Evolutionary conservation across 1,139 yeast species (phyloP).

Genomic region (Taphrina betulina): DNA sequence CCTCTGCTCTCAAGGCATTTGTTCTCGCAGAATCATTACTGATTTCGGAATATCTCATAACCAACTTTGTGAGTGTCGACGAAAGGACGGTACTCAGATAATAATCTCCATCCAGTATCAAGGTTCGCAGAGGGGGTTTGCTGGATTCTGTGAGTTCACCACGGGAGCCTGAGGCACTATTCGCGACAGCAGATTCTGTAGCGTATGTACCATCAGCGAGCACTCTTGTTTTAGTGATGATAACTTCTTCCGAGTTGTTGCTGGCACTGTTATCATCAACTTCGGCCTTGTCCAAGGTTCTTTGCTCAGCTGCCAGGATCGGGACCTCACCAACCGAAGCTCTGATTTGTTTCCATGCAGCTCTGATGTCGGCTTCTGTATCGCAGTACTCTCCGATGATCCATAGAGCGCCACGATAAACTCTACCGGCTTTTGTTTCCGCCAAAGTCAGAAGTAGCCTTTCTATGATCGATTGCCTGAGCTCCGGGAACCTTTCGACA

Average conservation of each 20-base stretch:
- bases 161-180: slow-evolving; percentile 42
- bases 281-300: slow-evolving; percentile 44
- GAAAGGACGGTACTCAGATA: slow-evolving; percentile 87
- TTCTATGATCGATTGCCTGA: slow-evolving; percentile 64
- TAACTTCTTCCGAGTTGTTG: slow-evolving; percentile 38
- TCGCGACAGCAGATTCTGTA: slow-evolving; percentile 77
- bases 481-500: slow-evolving; percentile 83
- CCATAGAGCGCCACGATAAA: slow-evolving; percentile 93
- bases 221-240: slow-evolving; percentile 58
- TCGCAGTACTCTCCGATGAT: slow-evolving; percentile 85
- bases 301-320: slow-evolving; percentile 71
- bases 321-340: slow-evolving; percentile 88
- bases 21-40: slow-evolving; percentile 54
- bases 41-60: slow-evolving; percentile 68
- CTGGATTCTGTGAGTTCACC: slow-evolving; percentile 43
- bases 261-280: slow-evolving; percentile 41
- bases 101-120: slow-evolving; percentile 83
- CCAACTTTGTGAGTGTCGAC: slow-evolving; percentile 83
- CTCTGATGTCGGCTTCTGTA: slow-evolving; percentile 71
- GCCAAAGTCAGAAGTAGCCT: slow-evolving; percentile 66
- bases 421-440: slow-evolving; percentile 78
- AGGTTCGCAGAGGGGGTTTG: slow-evolving; percentile 72
- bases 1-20: slow-evolving; percentile 92
- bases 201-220: slow-evolving; percentile 99
- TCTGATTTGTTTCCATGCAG: slow-evolving; percentile 85